These are phyloP conservation scores for Colletotrichum incanum DNA, from an alignment of 2,329 filamentous ascomycete genomes.

Conservation along the genomic window DNA sequence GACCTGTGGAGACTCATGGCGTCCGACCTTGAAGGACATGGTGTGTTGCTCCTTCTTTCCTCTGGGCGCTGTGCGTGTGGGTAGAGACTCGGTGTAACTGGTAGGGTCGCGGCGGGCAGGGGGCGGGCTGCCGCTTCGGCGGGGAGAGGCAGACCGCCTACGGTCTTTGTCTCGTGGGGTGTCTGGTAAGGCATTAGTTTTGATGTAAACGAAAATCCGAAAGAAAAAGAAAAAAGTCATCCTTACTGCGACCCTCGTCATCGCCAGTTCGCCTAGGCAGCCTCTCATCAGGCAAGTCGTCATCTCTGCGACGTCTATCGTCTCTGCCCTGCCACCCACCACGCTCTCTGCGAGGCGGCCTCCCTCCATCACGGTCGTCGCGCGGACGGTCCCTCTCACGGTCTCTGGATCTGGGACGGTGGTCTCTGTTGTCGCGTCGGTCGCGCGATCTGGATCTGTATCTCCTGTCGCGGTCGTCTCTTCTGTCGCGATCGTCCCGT, in stretches of 20 bases:
- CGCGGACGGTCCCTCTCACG: slow-evolving; percentile 54
- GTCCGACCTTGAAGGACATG: slow-evolving; percentile 56
- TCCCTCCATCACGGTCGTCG: slow-evolving; percentile 55
- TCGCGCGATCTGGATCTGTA: slow-evolving; percentile 56
- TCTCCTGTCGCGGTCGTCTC: slow-evolving; percentile 45
- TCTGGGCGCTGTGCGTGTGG: slow-evolving; percentile 49
- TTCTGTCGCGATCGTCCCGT: slow-evolving; percentile 46
- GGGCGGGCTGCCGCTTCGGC: slow-evolving; percentile 45
- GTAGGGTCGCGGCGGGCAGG: slow-evolving; percentile 39
- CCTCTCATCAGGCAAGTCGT: slow-evolving; percentile 44
- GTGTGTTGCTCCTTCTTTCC: slow-evolving; percentile 47
- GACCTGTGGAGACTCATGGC: slow-evolving; percentile 48
- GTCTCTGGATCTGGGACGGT: slow-evolving; percentile 51
- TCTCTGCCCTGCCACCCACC: slow-evolving; percentile 53
- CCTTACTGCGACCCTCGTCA: slow-evolving; percentile 42
- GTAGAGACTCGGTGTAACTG: slow-evolving; percentile 48
- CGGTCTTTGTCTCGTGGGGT: slow-evolving; percentile 46
- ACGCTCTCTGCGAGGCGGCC: slow-evolving; percentile 53
- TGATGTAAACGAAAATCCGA: not conserved
- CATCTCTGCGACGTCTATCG: slow-evolving; percentile 47
- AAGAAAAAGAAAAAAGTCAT: not conserved
- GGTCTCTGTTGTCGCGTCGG: slow-evolving; percentile 48
- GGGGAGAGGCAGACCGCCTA: slow-evolving; percentile 58
- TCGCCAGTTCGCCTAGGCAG: slow-evolving; percentile 46
- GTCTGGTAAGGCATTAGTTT: slow-evolving; percentile 28